A percentile compares a stretch with the other conserved stretches of the same genome.
Evolutionary conservation across 2,329 filamentous ascomycete species (phyloP).

Genomic region (Aspergillus fijiensis): DNA sequence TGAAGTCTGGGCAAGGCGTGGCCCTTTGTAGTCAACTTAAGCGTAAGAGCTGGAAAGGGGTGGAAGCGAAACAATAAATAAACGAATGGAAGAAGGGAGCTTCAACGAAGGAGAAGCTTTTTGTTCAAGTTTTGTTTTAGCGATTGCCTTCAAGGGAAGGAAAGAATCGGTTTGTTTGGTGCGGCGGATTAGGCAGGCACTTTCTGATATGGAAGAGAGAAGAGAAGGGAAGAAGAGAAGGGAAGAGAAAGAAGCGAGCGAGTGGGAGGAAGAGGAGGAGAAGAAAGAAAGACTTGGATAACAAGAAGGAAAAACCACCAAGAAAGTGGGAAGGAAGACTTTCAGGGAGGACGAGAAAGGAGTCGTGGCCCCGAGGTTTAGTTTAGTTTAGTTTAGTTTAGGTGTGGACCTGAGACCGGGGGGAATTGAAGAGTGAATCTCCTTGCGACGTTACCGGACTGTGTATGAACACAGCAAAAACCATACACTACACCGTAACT

Average conservation of each 20-base stretch:
- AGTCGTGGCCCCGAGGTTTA: conserved; percentile 25
- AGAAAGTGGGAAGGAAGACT: conserved; percentile 20
- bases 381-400: conserved; percentile 10
- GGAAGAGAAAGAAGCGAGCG: conserved; percentile 37
- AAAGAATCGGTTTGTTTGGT: conserved; percentile 6
- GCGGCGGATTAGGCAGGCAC: conserved; percentile 36
- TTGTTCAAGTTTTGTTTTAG: not conserved
- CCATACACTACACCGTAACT: not conserved
- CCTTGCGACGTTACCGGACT: conserved; percentile 20
- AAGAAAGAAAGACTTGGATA: conserved; percentile 19
- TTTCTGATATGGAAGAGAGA: conserved; percentile 16
- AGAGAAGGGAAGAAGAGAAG: conserved; percentile 27
- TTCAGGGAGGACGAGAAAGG: conserved; percentile 33
- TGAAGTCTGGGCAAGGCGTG: conserved; percentile 14
- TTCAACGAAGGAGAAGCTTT: conserved; percentile 37
- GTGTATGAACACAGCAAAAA: conserved; percentile 7
- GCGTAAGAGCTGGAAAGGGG: conserved; percentile 13
- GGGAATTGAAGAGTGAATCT: conserved; percentile 9
- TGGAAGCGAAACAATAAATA: conserved; percentile 19
- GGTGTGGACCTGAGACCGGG: conserved; percentile 24
- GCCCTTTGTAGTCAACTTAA: conserved; percentile 15
- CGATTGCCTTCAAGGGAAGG: conserved; percentile 18
- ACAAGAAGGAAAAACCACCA: conserved; percentile 15
- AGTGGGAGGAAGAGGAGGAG: conserved; percentile 26
- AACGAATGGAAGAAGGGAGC: conserved; percentile 36